phyloP scores from a whole-genome alignment of 305 asterid genomes.

The Salvia sclarea region DNA sequence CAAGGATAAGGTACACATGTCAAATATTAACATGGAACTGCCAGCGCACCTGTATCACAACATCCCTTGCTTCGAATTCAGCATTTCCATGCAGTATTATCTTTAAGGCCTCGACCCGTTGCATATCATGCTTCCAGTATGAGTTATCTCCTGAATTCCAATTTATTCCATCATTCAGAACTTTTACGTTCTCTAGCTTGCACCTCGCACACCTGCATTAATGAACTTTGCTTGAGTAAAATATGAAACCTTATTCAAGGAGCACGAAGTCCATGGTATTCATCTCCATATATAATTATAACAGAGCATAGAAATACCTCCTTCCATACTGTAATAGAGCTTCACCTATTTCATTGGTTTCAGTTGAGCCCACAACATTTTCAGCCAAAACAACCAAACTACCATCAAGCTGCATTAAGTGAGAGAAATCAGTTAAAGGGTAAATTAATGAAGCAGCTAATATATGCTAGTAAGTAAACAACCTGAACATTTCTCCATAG shows the following conservation, averaged over 20 bases:
- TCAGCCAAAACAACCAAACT: constrained; percentile 80
- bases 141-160: constrained; percentile 75
- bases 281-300: constrained; percentile 23
- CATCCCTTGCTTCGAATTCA: constrained; percentile 86
- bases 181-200: constrained; percentile 75
- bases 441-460: constrained; percentile 21
- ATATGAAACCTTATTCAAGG: constrained; percentile 25
- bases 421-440: constrained; percentile 37
- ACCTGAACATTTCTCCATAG: constrained; percentile 95
- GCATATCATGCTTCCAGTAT: constrained; percentile 96
- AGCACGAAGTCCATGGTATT: not conserved
- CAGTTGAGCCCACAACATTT: constrained; percentile 72
- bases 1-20: constrained; percentile 14
- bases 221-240: constrained; percentile 24
- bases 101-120: constrained; percentile 75
- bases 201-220: constrained; percentile 82
- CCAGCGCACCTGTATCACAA: constrained; percentile 70
- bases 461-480: constrained; percentile 30
- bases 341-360: constrained; percentile 55
- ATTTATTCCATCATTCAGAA: constrained; percentile 77
- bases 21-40: constrained; percentile 16
- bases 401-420: constrained; percentile 78
- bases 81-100: constrained; percentile 94
- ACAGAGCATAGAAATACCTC: constrained; percentile 51
- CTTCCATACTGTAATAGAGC: constrained; percentile 74